phyloP scores from a whole-genome alignment of 352 stramenopile species.

The Globisporangium parvum region DNA sequence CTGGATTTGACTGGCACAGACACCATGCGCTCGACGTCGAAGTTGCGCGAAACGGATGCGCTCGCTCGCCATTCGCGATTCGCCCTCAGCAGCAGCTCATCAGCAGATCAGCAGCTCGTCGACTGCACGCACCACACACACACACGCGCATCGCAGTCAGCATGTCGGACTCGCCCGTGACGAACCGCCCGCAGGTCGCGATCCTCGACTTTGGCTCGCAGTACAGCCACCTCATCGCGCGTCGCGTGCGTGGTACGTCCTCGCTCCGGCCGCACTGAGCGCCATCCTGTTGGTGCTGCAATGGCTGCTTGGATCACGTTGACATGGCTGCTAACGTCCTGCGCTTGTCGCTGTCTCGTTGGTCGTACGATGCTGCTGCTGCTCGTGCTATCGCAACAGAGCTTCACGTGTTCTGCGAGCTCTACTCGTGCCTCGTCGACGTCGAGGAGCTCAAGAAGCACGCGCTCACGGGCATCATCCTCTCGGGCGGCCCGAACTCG shows the following conservation, averaged over 20 bases:
- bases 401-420: constrained; percentile 98
- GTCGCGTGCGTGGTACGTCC: constrained; percentile 88
- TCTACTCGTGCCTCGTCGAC: constrained; percentile 97
- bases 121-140: background rate
- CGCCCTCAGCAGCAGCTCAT: constrained; percentile 1
- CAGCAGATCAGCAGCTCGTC: too few species aligned
- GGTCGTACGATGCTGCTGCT: constrained; percentile 1
- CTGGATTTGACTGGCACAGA: background rate
- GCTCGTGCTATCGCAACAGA: constrained; percentile 63
- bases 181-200: constrained; percentile 93
- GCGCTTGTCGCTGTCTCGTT: constrained; percentile 11
- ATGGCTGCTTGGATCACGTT: background rate
- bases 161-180: constrained; percentile 78
- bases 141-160: constrained; percentile 9
- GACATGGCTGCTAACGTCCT: background rate
- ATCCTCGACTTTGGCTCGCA: constrained; percentile 99
- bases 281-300: background rate
- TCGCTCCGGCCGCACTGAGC: background rate
- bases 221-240: constrained; percentile 99
- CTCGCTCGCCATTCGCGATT: constrained; percentile 1
- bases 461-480: constrained; percentile 95
- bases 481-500: constrained; percentile 94
- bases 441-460: constrained; percentile 90
- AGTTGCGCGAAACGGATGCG: constrained; percentile 10
- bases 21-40: constrained; percentile 5